Evolutionary conservation across 306 rosid genomes (phyloP).

Genomic region (Prosopis cineraria): DNA sequence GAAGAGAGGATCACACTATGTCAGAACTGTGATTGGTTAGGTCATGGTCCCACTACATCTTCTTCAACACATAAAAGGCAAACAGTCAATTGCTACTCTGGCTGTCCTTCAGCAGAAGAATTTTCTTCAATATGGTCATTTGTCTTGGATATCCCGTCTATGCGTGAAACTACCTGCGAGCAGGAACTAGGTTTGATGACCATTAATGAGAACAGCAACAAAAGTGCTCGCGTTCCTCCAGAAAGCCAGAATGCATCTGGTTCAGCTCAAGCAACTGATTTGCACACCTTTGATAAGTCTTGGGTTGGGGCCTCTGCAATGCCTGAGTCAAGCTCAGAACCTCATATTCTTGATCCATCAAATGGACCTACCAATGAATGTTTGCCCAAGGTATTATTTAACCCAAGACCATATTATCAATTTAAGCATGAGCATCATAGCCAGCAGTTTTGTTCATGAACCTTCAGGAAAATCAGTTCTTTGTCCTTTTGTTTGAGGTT

Average conservation of each 20-base stretch:
- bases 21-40: conserved; percentile 93
- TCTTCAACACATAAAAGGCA: conserved; percentile 75
- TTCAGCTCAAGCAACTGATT: conserved; percentile 47
- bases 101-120: conserved; percentile 92
- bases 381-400: conserved; percentile 80
- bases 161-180: conserved; percentile 78
- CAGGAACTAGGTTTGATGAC: conserved; percentile 90
- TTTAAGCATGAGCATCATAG: conserved; percentile 13
- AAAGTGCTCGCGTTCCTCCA: conserved; percentile 43
- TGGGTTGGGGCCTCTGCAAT: conserved; percentile 58
- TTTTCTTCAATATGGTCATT: conserved; percentile 95
- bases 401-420: conserved; percentile 14
- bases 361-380: conserved; percentile 48
- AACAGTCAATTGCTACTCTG: conserved; percentile 76
- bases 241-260: conserved; percentile 51
- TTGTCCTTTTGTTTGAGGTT: conserved; percentile 15
- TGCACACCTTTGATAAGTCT: conserved; percentile 41
- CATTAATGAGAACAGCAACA: conserved; percentile 65
- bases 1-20: conserved; percentile 89
- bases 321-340: conserved; percentile 47
- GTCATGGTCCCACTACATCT: conserved; percentile 65
- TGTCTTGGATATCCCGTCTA: conserved; percentile 59
- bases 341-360: conserved; percentile 46
- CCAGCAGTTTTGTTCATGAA: conserved; percentile 5
- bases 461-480: conserved; percentile 6